Percentiles rank a stretch among this genome's conserved stretches.
Evolutionary conservation across 148 eudicot genomes (phyloP).

Genomic region (Fagopyrum tataricum): DNA sequence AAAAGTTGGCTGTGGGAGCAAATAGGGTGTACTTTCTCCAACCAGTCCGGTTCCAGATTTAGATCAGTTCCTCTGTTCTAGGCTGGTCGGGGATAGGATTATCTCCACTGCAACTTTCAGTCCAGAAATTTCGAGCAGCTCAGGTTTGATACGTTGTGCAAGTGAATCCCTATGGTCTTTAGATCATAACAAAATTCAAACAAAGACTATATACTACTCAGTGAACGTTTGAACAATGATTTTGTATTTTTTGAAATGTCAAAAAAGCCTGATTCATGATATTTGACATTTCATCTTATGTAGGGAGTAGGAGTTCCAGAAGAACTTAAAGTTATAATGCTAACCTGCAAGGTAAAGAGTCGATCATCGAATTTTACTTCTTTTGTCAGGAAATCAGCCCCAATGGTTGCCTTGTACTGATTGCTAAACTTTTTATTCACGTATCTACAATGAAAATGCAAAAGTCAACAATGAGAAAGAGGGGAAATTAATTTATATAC

Average conservation of each 20-base stretch:
- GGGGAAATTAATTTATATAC: background rate
- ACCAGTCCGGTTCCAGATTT: no score
- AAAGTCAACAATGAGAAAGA: conserved; percentile 2
- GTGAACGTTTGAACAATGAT: background rate
- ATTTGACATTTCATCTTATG: background rate
- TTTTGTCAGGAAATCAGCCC: conserved; percentile 95
- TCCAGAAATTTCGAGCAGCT: no score
- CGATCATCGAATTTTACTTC: conserved; percentile 96
- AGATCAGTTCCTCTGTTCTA: no score
- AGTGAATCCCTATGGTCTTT: background rate
- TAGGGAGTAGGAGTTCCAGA: background rate
- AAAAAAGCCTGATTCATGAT: background rate
- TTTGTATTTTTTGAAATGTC: background rate
- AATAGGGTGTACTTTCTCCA: no score
- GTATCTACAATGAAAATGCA: conserved; percentile 40
- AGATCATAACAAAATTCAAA: background rate
- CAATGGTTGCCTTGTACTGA: conserved; percentile 95
- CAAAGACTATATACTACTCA: background rate
- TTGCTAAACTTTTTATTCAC: conserved; percentile 91
- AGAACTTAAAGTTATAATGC: conserved; percentile 3
- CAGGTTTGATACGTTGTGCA: no score
- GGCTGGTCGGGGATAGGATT: no score
- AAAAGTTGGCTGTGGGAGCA: no score
- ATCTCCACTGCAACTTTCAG: no score
- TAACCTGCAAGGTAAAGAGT: conserved; percentile 90